Conservation (phyloP, 345 rosid species). For the Hibiscus trionum region DNA sequence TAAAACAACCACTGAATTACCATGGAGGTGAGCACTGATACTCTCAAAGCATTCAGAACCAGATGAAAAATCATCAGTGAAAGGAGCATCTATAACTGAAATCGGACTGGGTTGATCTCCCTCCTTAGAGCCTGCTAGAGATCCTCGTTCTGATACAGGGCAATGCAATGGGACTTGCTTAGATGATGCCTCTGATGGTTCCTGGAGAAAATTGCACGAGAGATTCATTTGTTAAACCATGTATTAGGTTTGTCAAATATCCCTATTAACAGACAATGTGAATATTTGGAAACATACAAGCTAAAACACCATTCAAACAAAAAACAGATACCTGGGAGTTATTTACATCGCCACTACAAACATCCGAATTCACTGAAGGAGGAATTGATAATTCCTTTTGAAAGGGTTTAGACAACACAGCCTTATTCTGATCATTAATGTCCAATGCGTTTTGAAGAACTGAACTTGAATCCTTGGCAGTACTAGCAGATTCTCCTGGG, state of each 20-base stretch:
- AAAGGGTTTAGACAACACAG: conserved; percentile 26
- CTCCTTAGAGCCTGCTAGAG: conserved; percentile 62
- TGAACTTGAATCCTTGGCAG: conserved; percentile 24
- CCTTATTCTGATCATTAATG: conserved; percentile 27
- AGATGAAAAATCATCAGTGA: conserved; percentile 61
- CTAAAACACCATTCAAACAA: not conserved
- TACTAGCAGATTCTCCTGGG: conserved; percentile 28
- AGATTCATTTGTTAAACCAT: not conserved
- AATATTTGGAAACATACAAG: not conserved
- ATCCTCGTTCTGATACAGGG: conserved; percentile 36
- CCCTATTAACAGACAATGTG: not conserved
- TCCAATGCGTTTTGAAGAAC: conserved; percentile 31
- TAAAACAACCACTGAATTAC: conserved; percentile 29
- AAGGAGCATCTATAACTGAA: conserved; percentile 85
- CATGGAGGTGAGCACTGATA: conserved; percentile 82
- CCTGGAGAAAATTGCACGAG: conserved; percentile 38
- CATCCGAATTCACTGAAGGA: conserved; percentile 19
- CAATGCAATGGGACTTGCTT: conserved; percentile 26
- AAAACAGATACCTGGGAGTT: conserved; percentile 26
- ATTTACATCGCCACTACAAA: conserved; percentile 27
- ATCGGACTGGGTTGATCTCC: conserved; percentile 91
- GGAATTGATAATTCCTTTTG: conserved; percentile 30
- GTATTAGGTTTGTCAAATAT: not conserved
- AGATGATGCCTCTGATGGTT: conserved; percentile 29
- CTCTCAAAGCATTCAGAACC: conserved; percentile 93